Evolutionary conservation across 2,329 filamentous ascomycete species (phyloP).

Genomic region (Pyrenochaeta sp.): DNA sequence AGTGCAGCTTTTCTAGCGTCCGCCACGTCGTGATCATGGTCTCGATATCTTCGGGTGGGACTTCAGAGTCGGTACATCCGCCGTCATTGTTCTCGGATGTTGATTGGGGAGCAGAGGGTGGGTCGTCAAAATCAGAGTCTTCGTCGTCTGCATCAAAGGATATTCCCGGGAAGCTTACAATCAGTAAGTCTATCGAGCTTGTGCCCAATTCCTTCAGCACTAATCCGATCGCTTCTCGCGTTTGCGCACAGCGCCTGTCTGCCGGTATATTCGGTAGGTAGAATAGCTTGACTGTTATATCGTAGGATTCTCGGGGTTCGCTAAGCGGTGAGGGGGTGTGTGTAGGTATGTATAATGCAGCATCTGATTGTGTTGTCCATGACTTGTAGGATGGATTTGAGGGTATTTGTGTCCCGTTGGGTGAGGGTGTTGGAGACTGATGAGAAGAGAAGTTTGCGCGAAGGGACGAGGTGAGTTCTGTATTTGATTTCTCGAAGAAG

Average conservation of each 20-base stretch:
- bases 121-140: conserved; percentile 70
- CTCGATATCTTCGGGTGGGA: conserved; percentile 63
- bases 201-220: conserved; percentile 83
- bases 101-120: conserved; percentile 30
- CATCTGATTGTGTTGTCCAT: conserved; percentile 70
- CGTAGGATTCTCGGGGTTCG: conserved; percentile 86
- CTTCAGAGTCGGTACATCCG: conserved; percentile 35
- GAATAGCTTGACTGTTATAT: conserved; percentile 95
- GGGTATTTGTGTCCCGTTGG: conserved; percentile 31
- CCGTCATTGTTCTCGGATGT: conserved; percentile 56
- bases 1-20: conserved; percentile 76
- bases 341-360: conserved; percentile 76
- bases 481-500: conserved; percentile 83
- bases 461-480: conserved; percentile 89
- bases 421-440: conserved; percentile 62
- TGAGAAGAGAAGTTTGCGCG: conserved; percentile 82
- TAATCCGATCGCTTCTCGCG: conserved; percentile 78
- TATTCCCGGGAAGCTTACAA: conserved; percentile 91
- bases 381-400: conserved; percentile 55
- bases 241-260: conserved; percentile 72
- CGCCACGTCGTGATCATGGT: conserved; percentile 73
- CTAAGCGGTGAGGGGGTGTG: conserved; percentile 74
- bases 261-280: conserved; percentile 78
- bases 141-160: conserved; percentile 94
- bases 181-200: conserved; percentile 81